Conservation (phyloP, 495 filamentous ascomycete species). For the Talaromyces nanjingensis region DNA sequence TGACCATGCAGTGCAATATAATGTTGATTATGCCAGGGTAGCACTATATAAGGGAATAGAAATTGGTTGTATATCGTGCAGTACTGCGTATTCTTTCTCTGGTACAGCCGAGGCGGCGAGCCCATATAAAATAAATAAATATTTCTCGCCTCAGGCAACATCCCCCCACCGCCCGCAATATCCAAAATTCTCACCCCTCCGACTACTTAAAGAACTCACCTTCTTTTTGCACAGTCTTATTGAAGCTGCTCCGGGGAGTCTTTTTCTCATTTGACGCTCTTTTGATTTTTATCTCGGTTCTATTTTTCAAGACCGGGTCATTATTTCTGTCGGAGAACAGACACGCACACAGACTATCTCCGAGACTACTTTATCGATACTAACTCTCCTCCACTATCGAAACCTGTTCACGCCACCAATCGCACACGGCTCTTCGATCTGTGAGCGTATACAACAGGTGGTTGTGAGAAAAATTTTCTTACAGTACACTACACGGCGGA, state of each 20-base stretch:
- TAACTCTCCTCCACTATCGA: background rate
- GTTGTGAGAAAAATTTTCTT: background rate
- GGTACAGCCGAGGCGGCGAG: background rate
- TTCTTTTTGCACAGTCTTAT: conserved; percentile 1
- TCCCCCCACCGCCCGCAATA: conserved; percentile 4
- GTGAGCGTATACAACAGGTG: background rate
- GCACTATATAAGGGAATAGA: background rate
- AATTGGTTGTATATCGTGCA: background rate
- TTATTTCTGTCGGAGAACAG: background rate
- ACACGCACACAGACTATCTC: conserved; percentile 7
- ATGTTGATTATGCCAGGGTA: background rate
- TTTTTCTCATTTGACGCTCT: background rate
- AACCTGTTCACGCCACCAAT: conserved; percentile 3
- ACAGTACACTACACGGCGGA: background rate
- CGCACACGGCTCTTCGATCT: background rate
- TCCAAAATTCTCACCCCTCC: conserved; percentile 10
- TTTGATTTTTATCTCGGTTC: background rate
- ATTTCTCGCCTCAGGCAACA: conserved; percentile 6
- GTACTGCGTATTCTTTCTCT: background rate
- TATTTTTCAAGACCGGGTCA: background rate
- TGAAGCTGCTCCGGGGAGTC: background rate
- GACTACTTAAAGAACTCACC: background rate
- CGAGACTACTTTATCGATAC: conserved; percentile 5
- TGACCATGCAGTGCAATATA: background rate
- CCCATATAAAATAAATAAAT: background rate